Percentiles rank a stretch among this genome's conserved stretches.
phyloP scores from a whole-genome alignment of 805 yeast genomes.

The Metschnikowia rubicola region DNA sequence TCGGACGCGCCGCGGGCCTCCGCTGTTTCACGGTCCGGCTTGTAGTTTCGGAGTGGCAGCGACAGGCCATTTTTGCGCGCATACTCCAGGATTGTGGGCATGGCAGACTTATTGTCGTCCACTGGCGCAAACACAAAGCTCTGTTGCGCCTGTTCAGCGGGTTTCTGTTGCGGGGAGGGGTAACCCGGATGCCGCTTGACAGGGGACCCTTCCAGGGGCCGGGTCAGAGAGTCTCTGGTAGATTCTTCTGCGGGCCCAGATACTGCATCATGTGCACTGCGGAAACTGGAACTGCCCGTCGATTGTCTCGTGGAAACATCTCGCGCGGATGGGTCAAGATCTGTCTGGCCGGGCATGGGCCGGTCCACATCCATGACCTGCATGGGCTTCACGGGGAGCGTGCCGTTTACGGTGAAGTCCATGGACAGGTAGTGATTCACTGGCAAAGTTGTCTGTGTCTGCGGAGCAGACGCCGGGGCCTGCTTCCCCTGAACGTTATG shows the following conservation, averaged over 20 bases:
- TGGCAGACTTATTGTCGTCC: constrained; percentile 7
- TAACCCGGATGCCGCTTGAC: neutral
- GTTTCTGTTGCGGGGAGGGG: neutral
- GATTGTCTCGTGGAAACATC: constrained; percentile 1
- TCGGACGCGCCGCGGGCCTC: constrained; percentile 22
- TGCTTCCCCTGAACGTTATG: neutral
- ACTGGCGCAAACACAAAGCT: constrained; percentile 15
- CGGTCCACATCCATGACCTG: constrained; percentile 32
- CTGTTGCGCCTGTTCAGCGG: constrained; percentile 11
- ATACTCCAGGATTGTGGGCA: constrained; percentile 22
- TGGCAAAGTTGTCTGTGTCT: neutral
- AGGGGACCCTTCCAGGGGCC: constrained; percentile 1
- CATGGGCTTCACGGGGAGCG: constrained; percentile 42
- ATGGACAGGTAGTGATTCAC: constrained; percentile 30
- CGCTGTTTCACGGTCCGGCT: constrained; percentile 5
- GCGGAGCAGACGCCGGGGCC: neutral
- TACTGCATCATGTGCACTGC: neutral
- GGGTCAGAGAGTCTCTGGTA: neutral
- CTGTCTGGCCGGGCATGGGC: constrained; percentile 1
- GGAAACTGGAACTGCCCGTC: neutral
- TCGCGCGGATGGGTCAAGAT: neutral
- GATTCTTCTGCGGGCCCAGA: no score
- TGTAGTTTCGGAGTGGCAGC: constrained; percentile 25
- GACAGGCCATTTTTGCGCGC: constrained; percentile 19
- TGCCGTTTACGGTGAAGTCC: constrained; percentile 43